phyloP scores from a whole-genome alignment of 139 green algal species.

The Volvox reticuliferus region DNA sequence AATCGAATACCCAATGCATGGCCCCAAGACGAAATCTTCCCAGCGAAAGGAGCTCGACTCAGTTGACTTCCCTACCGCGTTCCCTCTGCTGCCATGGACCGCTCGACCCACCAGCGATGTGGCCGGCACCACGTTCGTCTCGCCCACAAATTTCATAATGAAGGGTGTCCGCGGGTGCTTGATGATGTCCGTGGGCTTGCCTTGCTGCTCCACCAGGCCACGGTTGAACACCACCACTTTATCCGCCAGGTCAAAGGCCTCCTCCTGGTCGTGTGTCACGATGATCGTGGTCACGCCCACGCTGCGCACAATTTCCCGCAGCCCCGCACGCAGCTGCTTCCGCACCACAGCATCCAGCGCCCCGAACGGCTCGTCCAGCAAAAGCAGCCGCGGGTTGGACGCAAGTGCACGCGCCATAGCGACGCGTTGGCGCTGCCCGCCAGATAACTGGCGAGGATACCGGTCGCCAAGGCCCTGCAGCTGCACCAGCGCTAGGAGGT shows the following conservation, averaged over 20 bases:
- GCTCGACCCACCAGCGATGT: constrained; percentile 57
- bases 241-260: constrained; percentile 89
- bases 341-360: constrained; percentile 86
- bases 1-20: too few species aligned
- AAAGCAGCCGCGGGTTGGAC: constrained; percentile 79
- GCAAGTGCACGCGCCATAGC: constrained; percentile 93
- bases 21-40: too few species aligned
- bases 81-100: too few species aligned
- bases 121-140: constrained; percentile 76
- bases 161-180: constrained; percentile 78
- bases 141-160: constrained; percentile 89
- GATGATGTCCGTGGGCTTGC: constrained; percentile 75
- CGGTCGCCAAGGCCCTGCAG: constrained; percentile 74
- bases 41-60: too few species aligned
- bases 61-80: too few species aligned
- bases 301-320: constrained; percentile 80
- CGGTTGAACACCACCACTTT: constrained; percentile 70
- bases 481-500: constrained; percentile 89
- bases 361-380: constrained; percentile 92
- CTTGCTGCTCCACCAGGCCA: constrained; percentile 77
- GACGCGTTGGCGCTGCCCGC: constrained; percentile 93
- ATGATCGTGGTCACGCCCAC: constrained; percentile 88
- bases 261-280: constrained; percentile 92
- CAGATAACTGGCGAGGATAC: constrained; percentile 84
- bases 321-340: constrained; percentile 72